Conservation (phyloP, 139 green algal genomes). For the Chlorella sp. region DNA sequence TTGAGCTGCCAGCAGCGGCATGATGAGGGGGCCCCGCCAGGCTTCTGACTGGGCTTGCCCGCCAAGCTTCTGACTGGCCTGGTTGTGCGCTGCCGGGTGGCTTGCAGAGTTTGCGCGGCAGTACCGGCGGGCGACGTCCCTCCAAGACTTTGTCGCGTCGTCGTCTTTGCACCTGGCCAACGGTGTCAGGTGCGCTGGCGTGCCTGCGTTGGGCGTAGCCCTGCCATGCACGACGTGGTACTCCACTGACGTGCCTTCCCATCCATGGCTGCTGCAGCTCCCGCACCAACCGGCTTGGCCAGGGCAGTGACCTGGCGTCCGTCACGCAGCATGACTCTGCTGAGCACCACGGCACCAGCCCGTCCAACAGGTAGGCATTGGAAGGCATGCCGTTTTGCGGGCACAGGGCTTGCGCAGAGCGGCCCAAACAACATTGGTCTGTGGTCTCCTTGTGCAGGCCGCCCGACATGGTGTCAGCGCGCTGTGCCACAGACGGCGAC, state of each 20-base stretch:
- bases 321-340: too few species aligned
- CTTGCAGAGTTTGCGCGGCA: conserved; percentile 36
- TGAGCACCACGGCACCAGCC: too few species aligned
- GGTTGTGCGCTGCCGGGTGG: not conserved
- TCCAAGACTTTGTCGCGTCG: conserved; percentile 53
- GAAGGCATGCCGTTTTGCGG: not conserved
- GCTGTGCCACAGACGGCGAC: not conserved
- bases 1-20: not conserved
- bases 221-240: not conserved
- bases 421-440: too few species aligned
- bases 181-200: not conserved
- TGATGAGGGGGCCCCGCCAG: not conserved
- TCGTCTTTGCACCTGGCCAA: not conserved
- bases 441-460: not conserved
- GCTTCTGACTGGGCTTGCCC: not conserved
- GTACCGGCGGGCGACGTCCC: conserved; percentile 41
- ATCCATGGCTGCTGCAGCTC: not conserved
- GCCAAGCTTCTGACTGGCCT: not conserved
- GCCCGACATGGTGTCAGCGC: not conserved
- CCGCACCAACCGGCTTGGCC: not conserved
- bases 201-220: not conserved
- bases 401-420: too few species aligned
- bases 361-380: too few species aligned
- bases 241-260: not conserved
- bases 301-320: too few species aligned